Conservation (phyloP, 139 green algal genomes). For the Penium margaritaceum region DNA sequence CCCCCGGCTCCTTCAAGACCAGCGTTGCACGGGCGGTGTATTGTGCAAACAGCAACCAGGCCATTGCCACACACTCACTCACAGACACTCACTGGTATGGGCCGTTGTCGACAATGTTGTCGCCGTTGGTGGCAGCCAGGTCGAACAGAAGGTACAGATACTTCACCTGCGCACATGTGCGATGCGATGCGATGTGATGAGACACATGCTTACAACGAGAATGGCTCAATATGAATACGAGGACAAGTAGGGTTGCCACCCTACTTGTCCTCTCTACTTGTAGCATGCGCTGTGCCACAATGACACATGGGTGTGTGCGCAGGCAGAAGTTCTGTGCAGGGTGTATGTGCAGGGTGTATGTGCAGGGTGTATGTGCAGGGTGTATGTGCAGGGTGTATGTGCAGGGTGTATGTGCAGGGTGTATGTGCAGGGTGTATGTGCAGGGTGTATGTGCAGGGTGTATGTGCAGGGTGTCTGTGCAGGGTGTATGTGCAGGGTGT, state of each 20-base stretch:
- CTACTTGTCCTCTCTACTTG: too few relatives aligned
- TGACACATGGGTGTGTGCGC: not conserved
- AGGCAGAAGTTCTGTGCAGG: not conserved
- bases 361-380: not conserved
- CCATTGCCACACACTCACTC: not conserved
- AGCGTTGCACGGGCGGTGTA: too few relatives aligned
- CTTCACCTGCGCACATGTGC: slow-evolving; percentile 56
- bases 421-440: too few relatives aligned
- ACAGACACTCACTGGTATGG: slow-evolving; percentile 4
- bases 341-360: not conserved
- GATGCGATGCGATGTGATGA: too few relatives aligned
- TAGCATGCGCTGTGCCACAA: not conserved
- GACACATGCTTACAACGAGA: too few relatives aligned
- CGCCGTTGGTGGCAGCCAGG: not conserved
- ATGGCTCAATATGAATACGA: too few relatives aligned
- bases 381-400: not conserved
- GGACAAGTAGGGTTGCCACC: too few relatives aligned
- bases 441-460: too few relatives aligned
- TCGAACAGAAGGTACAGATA: slow-evolving; percentile 80
- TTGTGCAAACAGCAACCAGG: not conserved
- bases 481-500: too few relatives aligned
- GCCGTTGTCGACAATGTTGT: slow-evolving; percentile 37
- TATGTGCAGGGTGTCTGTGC: too few relatives aligned
- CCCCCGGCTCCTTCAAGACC: too few relatives aligned
- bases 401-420: too few relatives aligned